Evolutionary conservation across 2,329 filamentous ascomycete species (phyloP), one percentile per base, ranked within the genome.

Genomic region (Camillea tinctor): DNA sequence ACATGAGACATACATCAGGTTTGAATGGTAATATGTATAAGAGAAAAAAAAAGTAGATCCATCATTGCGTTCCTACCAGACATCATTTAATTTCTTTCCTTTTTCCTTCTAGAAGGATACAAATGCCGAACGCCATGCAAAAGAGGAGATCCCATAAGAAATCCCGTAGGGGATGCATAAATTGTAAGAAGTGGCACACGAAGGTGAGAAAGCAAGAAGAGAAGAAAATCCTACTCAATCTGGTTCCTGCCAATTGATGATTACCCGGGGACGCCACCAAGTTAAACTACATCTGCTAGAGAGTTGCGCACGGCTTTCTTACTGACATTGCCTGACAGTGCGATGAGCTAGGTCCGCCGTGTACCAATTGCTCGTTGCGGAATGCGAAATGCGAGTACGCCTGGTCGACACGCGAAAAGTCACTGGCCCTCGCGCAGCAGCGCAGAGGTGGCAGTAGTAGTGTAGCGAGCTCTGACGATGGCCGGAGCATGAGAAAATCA

Each of bases 111-210:
- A 2, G 36, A 17, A 44, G 36, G 36, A 15, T 11, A 30, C 3
- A 11, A 17, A 44, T 44, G 17, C 15, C 17, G 17, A 36, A 60
- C 24, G 52, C 56, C 59, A 72, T 72, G 70, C 68, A 69, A 50
- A 68, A 73, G 58, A 64, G 72, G 55, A 64, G 71, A 60, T 68
- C 72, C 50, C 73, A 75, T 56, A 74, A 68, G 53, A 75, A 75
- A 62, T 74, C 73, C 9, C 68, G 72, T 17, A 69, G 68, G 48
- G 72, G 72, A 17, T 75, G 73, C 56, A 54, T 68, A 26, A 72
- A 73, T 49, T 75, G 73, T 59, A 75, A 75, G 54, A 70, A 70
- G 55, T 71, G 72, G 62, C 72, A 74, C 50, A 72, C 71, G n/a
- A 75, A 74, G 63, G 71, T 71, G 58, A 53, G 66, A 52, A 13